Percentiles rank a stretch among this genome's conserved stretches.
These are phyloP conservation scores for Pharnaceum exiguum DNA, from an alignment of 148 eudicot species.

Conservation along the genomic window DNA sequence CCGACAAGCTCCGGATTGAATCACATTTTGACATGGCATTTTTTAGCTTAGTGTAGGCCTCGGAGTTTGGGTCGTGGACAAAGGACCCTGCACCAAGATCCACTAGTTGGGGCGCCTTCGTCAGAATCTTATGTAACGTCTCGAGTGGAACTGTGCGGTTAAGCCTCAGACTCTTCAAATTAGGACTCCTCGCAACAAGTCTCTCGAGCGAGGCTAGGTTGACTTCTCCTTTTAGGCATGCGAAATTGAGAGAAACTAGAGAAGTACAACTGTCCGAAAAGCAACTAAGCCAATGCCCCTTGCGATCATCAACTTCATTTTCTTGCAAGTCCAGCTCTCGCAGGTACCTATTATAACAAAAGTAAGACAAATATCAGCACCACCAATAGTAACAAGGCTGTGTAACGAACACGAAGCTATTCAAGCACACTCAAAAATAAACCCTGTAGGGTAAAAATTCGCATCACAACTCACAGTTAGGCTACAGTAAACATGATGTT, in stretches of 20 bases:
- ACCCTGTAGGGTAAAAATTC: too few species aligned
- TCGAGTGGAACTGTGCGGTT: slow-evolving; percentile 64
- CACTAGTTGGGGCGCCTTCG: slow-evolving; percentile 56
- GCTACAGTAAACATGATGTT: too few species aligned
- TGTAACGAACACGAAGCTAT: too few species aligned
- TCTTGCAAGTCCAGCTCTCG: slow-evolving; percentile 83
- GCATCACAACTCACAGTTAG: too few species aligned
- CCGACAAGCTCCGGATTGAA: slow-evolving; percentile 68
- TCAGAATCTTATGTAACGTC: slow-evolving; percentile 50
- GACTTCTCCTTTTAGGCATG: slow-evolving; percentile 77
- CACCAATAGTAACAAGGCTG: too few species aligned
- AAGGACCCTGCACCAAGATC: slow-evolving; percentile 77
- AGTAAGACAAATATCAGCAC: neutral
- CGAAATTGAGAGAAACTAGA: slow-evolving; percentile 72
- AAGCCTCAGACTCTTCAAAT: slow-evolving; percentile 51
- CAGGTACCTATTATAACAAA: slow-evolving; percentile 37
- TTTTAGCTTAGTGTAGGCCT: slow-evolving; percentile 36
- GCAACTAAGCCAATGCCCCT: slow-evolving; percentile 87
- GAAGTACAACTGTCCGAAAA: slow-evolving; percentile 81
- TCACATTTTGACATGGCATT: slow-evolving; percentile 40
- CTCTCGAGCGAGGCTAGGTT: slow-evolving; percentile 60
- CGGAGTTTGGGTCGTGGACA: slow-evolving; percentile 54
- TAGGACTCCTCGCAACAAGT: slow-evolving; percentile 57
- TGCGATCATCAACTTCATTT: slow-evolving; percentile 69
- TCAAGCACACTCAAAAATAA: too few species aligned